A percentile compares a stretch with the other conserved stretches of the same genome.
Evolutionary conservation across 371 early-diverging fungal genomes (phyloP).

Genomic region (Syncephalastrum contaminatum): DNA sequence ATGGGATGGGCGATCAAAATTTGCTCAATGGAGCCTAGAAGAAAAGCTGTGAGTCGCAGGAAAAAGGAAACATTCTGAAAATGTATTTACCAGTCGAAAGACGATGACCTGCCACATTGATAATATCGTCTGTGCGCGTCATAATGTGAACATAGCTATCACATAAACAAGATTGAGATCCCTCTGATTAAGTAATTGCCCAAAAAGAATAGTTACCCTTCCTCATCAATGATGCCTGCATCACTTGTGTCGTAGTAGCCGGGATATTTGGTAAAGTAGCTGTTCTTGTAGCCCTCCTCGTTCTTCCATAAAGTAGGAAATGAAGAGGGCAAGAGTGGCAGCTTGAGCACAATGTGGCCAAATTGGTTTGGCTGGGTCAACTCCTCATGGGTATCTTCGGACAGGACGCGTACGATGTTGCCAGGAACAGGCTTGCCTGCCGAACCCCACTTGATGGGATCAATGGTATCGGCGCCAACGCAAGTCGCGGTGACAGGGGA

Average conservation of each 20-base stretch:
- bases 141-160: slow-evolving; percentile 67
- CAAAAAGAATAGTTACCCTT: slow-evolving; percentile 43
- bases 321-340: slow-evolving; percentile 81
- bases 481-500: slow-evolving; percentile 75
- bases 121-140: slow-evolving; percentile 92
- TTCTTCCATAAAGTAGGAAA: slow-evolving; percentile 78
- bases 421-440: slow-evolving; percentile 82
- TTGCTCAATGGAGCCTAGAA: slow-evolving; percentile 82
- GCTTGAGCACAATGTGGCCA: slow-evolving; percentile 77
- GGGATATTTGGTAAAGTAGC: slow-evolving; percentile 77
- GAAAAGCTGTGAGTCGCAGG: background rate
- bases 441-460: slow-evolving; percentile 50
- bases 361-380: slow-evolving; percentile 53
- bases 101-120: slow-evolving; percentile 94
- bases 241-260: slow-evolving; percentile 89
- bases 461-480: slow-evolving; percentile 48
- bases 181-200: background rate
- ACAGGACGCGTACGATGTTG: slow-evolving; percentile 65
- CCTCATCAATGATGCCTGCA: slow-evolving; percentile 75
- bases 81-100: slow-evolving; percentile 64
- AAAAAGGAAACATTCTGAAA: background rate
- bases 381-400: slow-evolving; percentile 50
- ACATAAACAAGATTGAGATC: slow-evolving; percentile 7
- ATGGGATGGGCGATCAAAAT: slow-evolving; percentile 65
- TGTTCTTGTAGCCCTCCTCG: slow-evolving; percentile 68